Percentiles rank a stretch among this genome's conserved stretches.
phyloP scores from a whole-genome alignment of 371 early-diverging fungal species.

The Syncephalis fuscata region DNA sequence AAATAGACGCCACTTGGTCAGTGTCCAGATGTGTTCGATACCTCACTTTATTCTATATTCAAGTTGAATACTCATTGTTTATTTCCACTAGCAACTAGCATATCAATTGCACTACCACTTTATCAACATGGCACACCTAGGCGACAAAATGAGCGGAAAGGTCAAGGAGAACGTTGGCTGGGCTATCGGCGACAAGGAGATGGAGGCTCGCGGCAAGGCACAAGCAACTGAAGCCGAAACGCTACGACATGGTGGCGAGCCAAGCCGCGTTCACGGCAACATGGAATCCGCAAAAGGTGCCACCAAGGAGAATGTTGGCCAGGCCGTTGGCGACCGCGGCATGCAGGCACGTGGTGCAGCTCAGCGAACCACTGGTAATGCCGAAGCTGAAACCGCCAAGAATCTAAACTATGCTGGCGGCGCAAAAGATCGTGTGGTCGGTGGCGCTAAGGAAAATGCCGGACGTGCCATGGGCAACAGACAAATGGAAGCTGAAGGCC shows the following conservation, averaged over 20 bases:
- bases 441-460: slow-evolving; percentile 20
- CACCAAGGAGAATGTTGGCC: slow-evolving; percentile 10
- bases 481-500: slow-evolving; percentile 19
- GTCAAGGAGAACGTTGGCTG: slow-evolving; percentile 11
- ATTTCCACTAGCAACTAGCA: no score
- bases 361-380: slow-evolving; percentile 6
- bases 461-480: slow-evolving; percentile 24
- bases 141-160: slow-evolving; percentile 3
- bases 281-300: slow-evolving; percentile 4
- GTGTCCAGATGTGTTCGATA: no score
- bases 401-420: slow-evolving; percentile 1
- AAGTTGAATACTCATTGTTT: no score
- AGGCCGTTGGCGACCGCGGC: slow-evolving; percentile 7
- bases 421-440: slow-evolving; percentile 1
- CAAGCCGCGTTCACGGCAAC: background rate
- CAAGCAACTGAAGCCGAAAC: slow-evolving; percentile 5
- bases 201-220: slow-evolving; percentile 9
- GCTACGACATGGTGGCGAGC: background rate
- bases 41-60: no score
- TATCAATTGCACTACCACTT: no score
- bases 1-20: no score
- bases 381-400: slow-evolving; percentile 4
- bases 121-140: no score
- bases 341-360: slow-evolving; percentile 1
- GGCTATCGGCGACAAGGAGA: slow-evolving; percentile 7